Conservation (phyloP, 176 grass and related monocot genomes). For the Zoysia japonica region DNA sequence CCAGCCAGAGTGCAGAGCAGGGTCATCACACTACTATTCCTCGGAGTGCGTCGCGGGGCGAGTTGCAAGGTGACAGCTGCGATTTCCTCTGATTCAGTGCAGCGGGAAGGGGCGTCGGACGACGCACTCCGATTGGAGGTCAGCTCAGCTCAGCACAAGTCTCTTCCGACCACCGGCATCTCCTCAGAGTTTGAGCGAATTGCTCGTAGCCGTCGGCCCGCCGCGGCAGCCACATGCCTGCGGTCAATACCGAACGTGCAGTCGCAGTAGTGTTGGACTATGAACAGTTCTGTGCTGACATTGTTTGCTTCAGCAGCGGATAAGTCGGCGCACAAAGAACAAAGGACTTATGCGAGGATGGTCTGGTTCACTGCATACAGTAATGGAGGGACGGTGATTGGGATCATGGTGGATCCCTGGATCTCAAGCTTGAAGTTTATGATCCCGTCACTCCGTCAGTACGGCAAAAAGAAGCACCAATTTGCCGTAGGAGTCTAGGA, state of each 20-base stretch:
- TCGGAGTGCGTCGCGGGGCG: neutral
- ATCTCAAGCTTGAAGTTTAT: constrained; percentile 14
- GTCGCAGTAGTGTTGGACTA: constrained; percentile 16
- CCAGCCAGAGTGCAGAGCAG: neutral
- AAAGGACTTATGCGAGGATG: neutral
- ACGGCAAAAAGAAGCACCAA: neutral
- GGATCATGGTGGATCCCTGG: neutral
- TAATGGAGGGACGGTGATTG: neutral
- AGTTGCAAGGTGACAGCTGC: neutral
- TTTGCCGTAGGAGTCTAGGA: neutral
- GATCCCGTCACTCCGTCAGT: neutral
- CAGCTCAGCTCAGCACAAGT: neutral
- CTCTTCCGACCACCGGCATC: neutral
- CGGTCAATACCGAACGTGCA: neutral
- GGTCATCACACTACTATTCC: too few relatives aligned
- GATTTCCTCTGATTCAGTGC: constrained; percentile 22
- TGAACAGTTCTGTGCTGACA: neutral
- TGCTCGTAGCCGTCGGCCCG: neutral
- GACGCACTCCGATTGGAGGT: neutral
- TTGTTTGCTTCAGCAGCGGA: neutral
- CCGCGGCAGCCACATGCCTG: constrained; percentile 8
- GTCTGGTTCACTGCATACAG: neutral
- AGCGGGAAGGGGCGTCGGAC: neutral
- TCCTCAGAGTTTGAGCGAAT: constrained; percentile 9
- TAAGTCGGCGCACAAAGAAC: neutral